Base-by-base conservation (phyloP, 169 alveolate species). In the Pseudocohnilembus persalinus region DNA sequence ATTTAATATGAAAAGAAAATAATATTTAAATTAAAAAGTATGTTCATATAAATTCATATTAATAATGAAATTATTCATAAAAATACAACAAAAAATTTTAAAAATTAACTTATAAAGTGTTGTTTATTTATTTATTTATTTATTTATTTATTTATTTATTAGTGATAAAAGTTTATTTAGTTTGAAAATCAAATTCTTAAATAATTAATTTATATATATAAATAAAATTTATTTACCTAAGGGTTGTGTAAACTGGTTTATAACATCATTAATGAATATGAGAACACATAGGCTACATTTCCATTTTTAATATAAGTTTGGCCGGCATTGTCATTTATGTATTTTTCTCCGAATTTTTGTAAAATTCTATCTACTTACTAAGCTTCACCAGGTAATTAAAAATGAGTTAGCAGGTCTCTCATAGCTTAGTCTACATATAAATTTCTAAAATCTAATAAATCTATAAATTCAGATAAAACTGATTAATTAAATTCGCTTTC, bases 331-430 rank as follows among this genome's bases (percentile, higher is more conserved):
- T 98, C 99, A 73, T 82, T 85, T 87, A 92, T 92, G 78, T 92
- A 97, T 91, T 97, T 95, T 73, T 96, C 96, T 1, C 98, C 98
- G 84, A 98, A 98, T 85, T 92, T 93, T 90, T 97, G 98, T 93
- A 97, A 92, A 77, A 98, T 94, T 85, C 99, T 93, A 91, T 98
- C 99, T 20, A 97, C 96, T 88, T 96, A 93, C 90, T 98, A 96
- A 0, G 98, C 98, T 93, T 98, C 99, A n/a, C 98, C 98, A 29
- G 99, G 99, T n/a, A 98, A 89, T 79, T 97, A 95, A 91, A 97
- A 98, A 74, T 92, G 94, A 30, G 98, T 91, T 64, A 98, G 95
- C 86, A 96, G 93, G 29, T 86, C 88, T 83, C 97, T 93, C 88
- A 98, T 81, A 15, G 99, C 96, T 28, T 91, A 93, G 16, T 94